Conservation (phyloP, 352 stramenopile genomes). For the Thraustotheca clavata region DNA sequence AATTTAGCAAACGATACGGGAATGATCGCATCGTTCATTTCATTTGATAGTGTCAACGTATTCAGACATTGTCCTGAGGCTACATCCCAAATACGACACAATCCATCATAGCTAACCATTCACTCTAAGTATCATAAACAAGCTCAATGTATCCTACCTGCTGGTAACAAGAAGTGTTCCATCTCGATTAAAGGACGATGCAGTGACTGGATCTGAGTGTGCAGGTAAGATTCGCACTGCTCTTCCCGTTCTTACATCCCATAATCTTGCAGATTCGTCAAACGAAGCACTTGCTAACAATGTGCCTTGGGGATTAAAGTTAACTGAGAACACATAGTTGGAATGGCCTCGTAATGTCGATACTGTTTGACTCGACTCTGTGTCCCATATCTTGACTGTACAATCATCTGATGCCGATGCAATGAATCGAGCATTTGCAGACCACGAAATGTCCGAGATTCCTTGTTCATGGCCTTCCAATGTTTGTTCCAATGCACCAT, state of each 20-base stretch:
- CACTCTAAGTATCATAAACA: neutral
- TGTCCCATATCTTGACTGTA: slow-evolving; percentile 92
- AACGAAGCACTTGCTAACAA: slow-evolving; percentile 86
- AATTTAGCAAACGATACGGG: slow-evolving; percentile 82
- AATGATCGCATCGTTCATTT: slow-evolving; percentile 75
- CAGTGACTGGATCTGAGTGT: slow-evolving; percentile 94
- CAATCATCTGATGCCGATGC: slow-evolving; percentile 94
- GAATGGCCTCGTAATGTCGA: slow-evolving; percentile 82
- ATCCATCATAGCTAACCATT: slow-evolving; percentile 46
- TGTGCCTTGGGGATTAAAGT: slow-evolving; percentile 91
- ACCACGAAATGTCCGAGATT: slow-evolving; percentile 92
- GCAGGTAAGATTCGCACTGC: slow-evolving; percentile 83
- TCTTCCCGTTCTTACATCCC: slow-evolving; percentile 90
- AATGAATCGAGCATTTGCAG: slow-evolving; percentile 69
- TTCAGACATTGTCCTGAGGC: slow-evolving; percentile 92
- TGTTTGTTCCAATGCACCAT: slow-evolving; percentile 26
- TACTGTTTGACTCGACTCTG: slow-evolving; percentile 69
- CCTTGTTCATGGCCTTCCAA: slow-evolving; percentile 89
- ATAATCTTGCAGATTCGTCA: slow-evolving; percentile 94
- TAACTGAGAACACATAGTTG: slow-evolving; percentile 93
- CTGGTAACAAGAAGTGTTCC: slow-evolving; percentile 88
- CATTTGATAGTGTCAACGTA: slow-evolving; percentile 58
- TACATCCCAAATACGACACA: slow-evolving; percentile 94
- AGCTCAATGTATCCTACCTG: slow-evolving; percentile 56
- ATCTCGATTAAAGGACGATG: slow-evolving; percentile 91